Conservation (phyloP, 768 basidiomycete species). For the Basidioascus undulatus region DNA sequence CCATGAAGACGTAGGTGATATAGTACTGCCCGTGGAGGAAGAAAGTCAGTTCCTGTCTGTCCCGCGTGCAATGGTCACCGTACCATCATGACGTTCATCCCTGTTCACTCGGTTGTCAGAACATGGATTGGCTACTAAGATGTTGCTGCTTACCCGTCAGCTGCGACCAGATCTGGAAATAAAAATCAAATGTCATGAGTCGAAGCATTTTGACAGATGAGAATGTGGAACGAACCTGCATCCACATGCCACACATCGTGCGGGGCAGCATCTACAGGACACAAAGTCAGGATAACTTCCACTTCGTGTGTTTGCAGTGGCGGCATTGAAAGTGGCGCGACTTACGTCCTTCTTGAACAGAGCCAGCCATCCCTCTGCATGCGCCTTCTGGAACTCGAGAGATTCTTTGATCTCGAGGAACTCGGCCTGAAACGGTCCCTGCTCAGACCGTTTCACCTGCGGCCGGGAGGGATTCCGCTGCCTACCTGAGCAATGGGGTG, state of each 20-base stretch:
- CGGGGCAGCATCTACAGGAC: slow-evolving; percentile 24
- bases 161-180: slow-evolving; percentile 63
- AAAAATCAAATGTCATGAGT: slow-evolving; percentile 42
- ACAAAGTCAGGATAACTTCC: slow-evolving; percentile 24
- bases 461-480: too few relatives aligned
- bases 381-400: slow-evolving; percentile 31
- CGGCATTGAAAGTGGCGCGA: too few relatives aligned
- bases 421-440: slow-evolving; percentile 21
- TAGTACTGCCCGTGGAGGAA: slow-evolving; percentile 2
- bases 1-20: slow-evolving; percentile 45
- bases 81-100: slow-evolving; percentile 65
- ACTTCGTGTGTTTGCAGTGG: neutral
- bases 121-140: neutral
- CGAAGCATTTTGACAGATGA: slow-evolving; percentile 43
- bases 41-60: neutral
- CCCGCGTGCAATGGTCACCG: neutral
- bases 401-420: slow-evolving; percentile 36
- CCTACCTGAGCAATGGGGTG: too few relatives aligned
- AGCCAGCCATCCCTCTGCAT: neutral
- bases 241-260: slow-evolving; percentile 39
- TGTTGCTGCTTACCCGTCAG: too few relatives aligned
- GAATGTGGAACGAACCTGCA: slow-evolving; percentile 42
- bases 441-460: neutral
- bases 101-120: slow-evolving; percentile 22
- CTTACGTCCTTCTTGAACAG: too few relatives aligned